Base-by-base conservation (phyloP, 2,329 filamentous ascomycete species). In the Capronia americana region DNA sequence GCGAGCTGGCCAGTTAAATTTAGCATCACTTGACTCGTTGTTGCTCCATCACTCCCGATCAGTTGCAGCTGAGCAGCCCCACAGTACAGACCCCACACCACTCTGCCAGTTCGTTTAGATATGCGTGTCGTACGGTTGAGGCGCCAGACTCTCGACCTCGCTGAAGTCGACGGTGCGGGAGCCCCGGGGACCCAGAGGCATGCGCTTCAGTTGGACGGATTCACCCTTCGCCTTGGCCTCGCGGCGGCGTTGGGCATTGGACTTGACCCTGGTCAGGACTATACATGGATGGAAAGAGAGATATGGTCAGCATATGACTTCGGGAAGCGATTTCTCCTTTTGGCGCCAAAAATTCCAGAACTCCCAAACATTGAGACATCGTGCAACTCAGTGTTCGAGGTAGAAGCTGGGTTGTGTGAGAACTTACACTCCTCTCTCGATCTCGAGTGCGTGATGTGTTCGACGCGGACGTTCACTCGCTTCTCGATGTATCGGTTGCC, bases 401-500 rank as follows among this genome's bases (percentile, higher is more conserved):
- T 23, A 10, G 14, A n/a, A 28, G 23, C 26, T 28, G 17, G 46
- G 23, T 51, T 28, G 17, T 20, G 8, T 28, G 17, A 14, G 8
- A 10, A 61, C 68, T 70, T 70, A 70, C 68, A 98, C 83, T 95
- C 94, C 79, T 98, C 94, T 80, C 95, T 89, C 79, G 94, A 98
- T 82, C 95, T 91, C 76, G 94, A 98, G 81, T 92, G 91, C 79
- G 85, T 85, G 84, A 99, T 88, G 90, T 99, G 95, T 90, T 99
- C 95, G 84, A 98, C 85, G 81, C 95, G 92, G 85, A 99, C 87
- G 90, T 97, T 98, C 87, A 99, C 90, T 83, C 95, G 94, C 93
- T 99, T 99, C 92, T 99, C 95, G 82, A 99, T 88, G 90, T 97
- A 99, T 80, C 94, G 92, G 90, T 98, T 95, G 86, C 93, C 93